Evolutionary conservation across 2,329 filamentous ascomycete genomes (phyloP), one percentile per base, ranked within the genome.

Genomic region (Colletotrichum acutatum): DNA sequence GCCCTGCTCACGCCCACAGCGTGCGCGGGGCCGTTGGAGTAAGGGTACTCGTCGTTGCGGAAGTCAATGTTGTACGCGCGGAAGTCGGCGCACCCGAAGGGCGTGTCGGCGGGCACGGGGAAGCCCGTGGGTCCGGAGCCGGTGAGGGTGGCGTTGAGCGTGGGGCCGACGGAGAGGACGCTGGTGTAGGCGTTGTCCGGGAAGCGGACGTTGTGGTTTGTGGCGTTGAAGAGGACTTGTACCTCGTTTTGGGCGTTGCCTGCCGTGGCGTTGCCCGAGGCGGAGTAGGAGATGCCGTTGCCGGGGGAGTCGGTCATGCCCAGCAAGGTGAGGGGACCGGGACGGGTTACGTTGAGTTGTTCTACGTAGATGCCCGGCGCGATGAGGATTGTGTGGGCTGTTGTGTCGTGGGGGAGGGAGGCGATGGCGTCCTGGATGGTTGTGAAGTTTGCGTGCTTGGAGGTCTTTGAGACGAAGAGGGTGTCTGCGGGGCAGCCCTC

Each of bases 41-140:
- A 78, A 0, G 87, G 87, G 0, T 84, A 82, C 76, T 86, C 91
- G 57, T 89, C 85, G 76, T 93, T 93, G 24, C 87, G 83, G 75
- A 93, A 90, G 77, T 93, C 88, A 52, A 93, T 82, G 76, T 93
- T 93, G 79, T 93, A 93, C 0, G 87, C 89, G 9, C 90, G 84
- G 79, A 93, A 93, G 78, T 93, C 87, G 0, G 76, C 78, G 77
- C 88, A 91, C 3, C 91, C 91, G 74, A 92, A 92, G 0, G 90
- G 90, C 0, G 91, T 93, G 59, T 84, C 86, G 0, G 80, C 84
- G 0, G 90, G 89, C 0, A 93, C 90, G 0, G 89, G 80, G 76
- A 87, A 90, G 0, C 91, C 91, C 0, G 89, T 91, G 0, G 91
- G 86, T 0, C 91, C 91, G 4, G 86, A 83, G 5, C 91, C 91